Evolutionary conservation across 2,329 filamentous ascomycete species (phyloP).

Genomic region (Colletotrichum magnum): DNA sequence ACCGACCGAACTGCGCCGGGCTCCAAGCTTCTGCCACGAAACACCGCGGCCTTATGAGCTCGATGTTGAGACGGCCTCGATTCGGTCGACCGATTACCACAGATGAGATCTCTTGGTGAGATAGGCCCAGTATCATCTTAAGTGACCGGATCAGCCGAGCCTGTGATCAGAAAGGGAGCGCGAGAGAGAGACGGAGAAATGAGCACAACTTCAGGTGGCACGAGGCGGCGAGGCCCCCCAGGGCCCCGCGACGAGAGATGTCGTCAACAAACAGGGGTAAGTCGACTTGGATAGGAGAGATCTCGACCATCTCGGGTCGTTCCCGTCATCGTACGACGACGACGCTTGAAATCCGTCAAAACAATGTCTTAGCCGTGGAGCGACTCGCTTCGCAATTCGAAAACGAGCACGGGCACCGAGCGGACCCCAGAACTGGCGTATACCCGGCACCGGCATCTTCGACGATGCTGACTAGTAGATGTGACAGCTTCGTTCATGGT

Average conservation of each 20-base stretch:
- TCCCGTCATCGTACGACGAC: slow-evolving; percentile 1
- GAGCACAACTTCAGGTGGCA: too few species aligned
- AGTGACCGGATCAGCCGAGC: background rate
- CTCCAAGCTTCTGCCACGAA: background rate
- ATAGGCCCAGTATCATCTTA: background rate
- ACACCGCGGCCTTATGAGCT: background rate
- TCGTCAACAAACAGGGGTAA: too few species aligned
- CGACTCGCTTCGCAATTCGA: slow-evolving; percentile 10
- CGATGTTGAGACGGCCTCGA: slow-evolving; percentile 5
- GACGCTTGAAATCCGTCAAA: background rate
- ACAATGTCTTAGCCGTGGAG: background rate
- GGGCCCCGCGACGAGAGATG: too few species aligned
- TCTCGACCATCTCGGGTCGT: background rate
- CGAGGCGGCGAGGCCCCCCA: too few species aligned
- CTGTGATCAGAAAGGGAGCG: background rate
- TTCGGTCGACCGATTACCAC: background rate
- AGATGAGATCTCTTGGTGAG: background rate
- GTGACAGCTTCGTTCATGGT: slow-evolving; percentile 13
- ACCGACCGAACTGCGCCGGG: background rate
- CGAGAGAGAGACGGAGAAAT: too few species aligned
- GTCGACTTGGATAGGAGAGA: background rate
- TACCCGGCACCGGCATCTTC: background rate
- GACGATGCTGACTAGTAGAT: slow-evolving; percentile 5
- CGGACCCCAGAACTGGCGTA: background rate
- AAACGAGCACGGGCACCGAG: slow-evolving; percentile 2